Base-by-base conservation (phyloP, 495 filamentous ascomycete species). In the Friedmanniomyces simplex region DNA sequence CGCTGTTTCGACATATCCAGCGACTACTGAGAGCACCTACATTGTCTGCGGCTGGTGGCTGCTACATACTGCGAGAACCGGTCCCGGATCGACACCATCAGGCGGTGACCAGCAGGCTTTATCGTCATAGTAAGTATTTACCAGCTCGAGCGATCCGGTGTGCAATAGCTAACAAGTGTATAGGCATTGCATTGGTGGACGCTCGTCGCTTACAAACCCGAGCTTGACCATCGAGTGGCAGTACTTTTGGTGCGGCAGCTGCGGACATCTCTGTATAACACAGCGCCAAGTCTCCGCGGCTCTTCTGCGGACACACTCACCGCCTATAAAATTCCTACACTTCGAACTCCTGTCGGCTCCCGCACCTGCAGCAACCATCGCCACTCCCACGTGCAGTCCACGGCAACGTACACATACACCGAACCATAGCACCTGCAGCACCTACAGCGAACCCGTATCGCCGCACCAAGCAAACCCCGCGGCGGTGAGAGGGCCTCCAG, bases 341-440 rank as follows among this genome's bases (percentile, higher is more conserved):
- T 32, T 21, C 20, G 49, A 37, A 52, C 26, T 18, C 3, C 49
- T 52, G 46, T 26, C 46, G 21, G 46, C 46, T 49, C 25, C 46
- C 46, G 46, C 16, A 25, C 24, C 24, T 49, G 46, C 46, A 26
- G 18, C 25, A 24, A 25, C 25, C 18, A 24, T 16, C 46, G 8
- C 25, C 46, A 24, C 25, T 28, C 25, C 46, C 49, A 52, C 49
- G 49, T 52, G 30, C 49, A 52, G 25, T 37, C 14, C 49, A 52
- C 25, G n/a, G 30, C 49, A 16, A 5, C 49, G 6, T 34, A 12
- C 20, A 22, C 25, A 21, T 28, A 37, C 49, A 20, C 49, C 26
- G 25, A 32, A 43, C 39, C 14, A 43, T 16, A 49, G 13, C 46
- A 49, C 13, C 46, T 49, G 46, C 46, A 49, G 21, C 25, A 49